Conservation (phyloP, 176 grass and related monocot species). For the Eragrostis curvula region DNA sequence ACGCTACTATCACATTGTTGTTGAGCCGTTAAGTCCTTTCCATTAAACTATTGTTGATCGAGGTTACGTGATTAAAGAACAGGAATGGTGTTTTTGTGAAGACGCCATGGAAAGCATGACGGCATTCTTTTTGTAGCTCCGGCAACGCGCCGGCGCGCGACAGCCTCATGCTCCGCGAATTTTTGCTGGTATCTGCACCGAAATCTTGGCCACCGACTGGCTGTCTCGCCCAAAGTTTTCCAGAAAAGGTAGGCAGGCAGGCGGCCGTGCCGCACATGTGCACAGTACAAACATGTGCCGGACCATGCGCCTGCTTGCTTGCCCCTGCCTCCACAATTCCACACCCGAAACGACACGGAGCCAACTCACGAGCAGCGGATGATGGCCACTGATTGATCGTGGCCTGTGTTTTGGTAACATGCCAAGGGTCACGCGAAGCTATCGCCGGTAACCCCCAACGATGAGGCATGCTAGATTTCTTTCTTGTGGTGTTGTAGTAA, state of each 20-base stretch:
- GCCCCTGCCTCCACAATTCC: neutral
- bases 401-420: neutral
- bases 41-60: neutral
- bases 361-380: slow-evolving; percentile 39
- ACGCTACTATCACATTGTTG: neutral
- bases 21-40: neutral
- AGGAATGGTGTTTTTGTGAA: neutral
- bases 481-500: neutral
- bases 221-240: slow-evolving; percentile 26
- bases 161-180: neutral
- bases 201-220: slow-evolving; percentile 37
- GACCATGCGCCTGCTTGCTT: neutral
- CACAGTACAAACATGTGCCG: slow-evolving; percentile 32
- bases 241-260: slow-evolving; percentile 12
- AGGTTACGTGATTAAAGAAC: neutral
- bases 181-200: neutral
- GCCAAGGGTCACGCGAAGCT: too few species aligned
- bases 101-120: neutral
- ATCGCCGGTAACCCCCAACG: too few species aligned
- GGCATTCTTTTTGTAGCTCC: neutral
- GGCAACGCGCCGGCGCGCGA: slow-evolving; percentile 10
- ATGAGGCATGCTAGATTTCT: too few species aligned
- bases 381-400: neutral
- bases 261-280: slow-evolving; percentile 35
- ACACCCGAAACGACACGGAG: slow-evolving; percentile 30